Base-by-base conservation (phyloP, 2,329 filamentous ascomycete species). In the Decorospora gaudefroyi region DNA sequence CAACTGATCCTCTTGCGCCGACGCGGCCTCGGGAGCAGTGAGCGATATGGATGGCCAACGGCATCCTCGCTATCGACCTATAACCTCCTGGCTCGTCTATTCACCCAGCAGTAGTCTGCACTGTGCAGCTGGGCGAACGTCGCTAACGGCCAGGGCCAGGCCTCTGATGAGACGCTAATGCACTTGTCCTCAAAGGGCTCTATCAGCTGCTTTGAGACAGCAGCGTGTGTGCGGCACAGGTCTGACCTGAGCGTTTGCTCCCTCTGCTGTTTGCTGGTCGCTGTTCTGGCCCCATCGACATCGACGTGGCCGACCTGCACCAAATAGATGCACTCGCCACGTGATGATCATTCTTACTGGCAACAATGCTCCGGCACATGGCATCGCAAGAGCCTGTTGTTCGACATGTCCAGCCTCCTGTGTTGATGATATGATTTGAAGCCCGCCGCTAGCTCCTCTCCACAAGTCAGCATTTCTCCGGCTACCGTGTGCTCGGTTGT, bases 291-390 rank as follows among this genome's bases (percentile, higher is more conserved):
- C 39, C 46, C 43, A 35, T 46, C 30, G 21, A 18, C 36, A 44
- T 52, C 52, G 56, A 65, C 61, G 61, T 66, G 62, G 62, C 61
- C 53, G 47, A 15, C 54, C 52, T 46, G 48, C 50, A 54, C 50
- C 62, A 55, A 61, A 58, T 56, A 15, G 38, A 51, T 31, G 7
- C 22, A 21, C 18, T 13, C 19, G 15, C 18, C 18, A 9, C 17
- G 25, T 32, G 16, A 36, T 9, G 21, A 16, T 17, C 28, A 3
- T 32, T 21, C 16, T 12, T 16, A 27, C 32, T 35, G 23, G 44
- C 42, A 41, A 51, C 32, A 17, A 11, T 38, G 23, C 23, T 13
- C 16, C 25, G 27, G 26, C 37, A 30, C 43, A 39, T 29, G 32
- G 34, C 43, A 45, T 50, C 37, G 34, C 31, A 47, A 46, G 45